Evolutionary conservation across 257 asterid genomes (phyloP), one percentile per base, ranked within the genome.

Genomic region (Nicotiana sylvestris): DNA sequence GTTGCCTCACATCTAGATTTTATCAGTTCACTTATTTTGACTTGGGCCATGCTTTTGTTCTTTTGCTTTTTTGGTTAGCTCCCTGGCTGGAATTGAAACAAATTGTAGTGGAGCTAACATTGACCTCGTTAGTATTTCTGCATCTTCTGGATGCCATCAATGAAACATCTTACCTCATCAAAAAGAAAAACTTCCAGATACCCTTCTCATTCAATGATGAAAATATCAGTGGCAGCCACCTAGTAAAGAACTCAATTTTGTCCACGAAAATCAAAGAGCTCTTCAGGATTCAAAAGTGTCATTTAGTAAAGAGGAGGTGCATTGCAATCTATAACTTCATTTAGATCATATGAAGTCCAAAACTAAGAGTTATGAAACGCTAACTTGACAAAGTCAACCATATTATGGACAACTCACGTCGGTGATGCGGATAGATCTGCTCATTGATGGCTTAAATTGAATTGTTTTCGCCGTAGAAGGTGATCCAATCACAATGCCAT

Each of bases 391-490:
- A 81, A 35, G 13, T 74, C 64, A 82, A 67, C 66, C 66, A 77
- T 49, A 46, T 37, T 39, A 78, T 25, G 74, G 69, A 84, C 29
- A 82, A 85, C 96, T 89, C 87, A 90, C 96, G 60, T 90, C 95
- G 82, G 84, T 88, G 79, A 85, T 86, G 83, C 67, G 87, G 56
- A 70, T 68, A 83, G 90, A 78, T 86, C 85, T 88, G 70, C 85
- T 87, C 84, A 84, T 66, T 57, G 87, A 78, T 86, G 86, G 83
- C 87, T 84, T 88, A 65, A 85, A 76, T 82, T 60, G 84, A 82
- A 86, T 82, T 82, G 87, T 78, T 85, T 89, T 93, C 80, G 90
- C 86, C 77, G 87, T 25, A 65, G 92, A 51, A 58, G 87, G 81
- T 25, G 93, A 87, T 78, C 85, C 88, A 70, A 77, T 81, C 64